Conservation (phyloP, 148 eudicot genomes). For the Drosera capensis region DNA sequence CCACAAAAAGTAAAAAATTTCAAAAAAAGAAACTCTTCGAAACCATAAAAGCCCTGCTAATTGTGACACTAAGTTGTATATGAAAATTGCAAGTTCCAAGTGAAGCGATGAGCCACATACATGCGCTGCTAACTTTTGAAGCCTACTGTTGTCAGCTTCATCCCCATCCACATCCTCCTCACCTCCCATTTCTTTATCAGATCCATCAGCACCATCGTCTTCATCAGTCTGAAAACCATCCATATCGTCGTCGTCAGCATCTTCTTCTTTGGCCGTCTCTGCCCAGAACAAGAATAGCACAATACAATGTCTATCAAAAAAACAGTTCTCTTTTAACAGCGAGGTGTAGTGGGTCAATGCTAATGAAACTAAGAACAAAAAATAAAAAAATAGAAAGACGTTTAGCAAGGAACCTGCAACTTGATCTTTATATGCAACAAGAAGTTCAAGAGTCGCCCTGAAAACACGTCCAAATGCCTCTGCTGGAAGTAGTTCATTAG, state of each 20-base stretch:
- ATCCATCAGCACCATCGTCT: conserved; percentile 48
- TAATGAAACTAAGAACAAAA: too few species aligned
- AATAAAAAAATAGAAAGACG: too few species aligned
- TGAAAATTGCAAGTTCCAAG: not conserved
- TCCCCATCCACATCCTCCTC: conserved; percentile 79
- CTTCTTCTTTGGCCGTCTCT: conserved; percentile 73
- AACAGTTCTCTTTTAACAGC: too few species aligned
- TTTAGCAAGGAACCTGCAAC: conserved; percentile 42
- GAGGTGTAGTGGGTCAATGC: too few species aligned
- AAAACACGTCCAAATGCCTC: conserved; percentile 91
- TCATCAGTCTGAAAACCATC: conserved; percentile 67
- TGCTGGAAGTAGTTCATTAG: conserved; percentile 67
- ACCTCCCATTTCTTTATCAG: conserved; percentile 90
- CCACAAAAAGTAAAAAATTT: too few species aligned
- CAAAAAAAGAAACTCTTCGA: too few species aligned
- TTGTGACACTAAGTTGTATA: not conserved
- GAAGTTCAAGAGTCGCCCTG: conserved; percentile 74
- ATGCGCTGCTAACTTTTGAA: conserved; percentile 74
- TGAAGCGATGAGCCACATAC: conserved; percentile 18
- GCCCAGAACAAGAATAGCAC: too few species aligned
- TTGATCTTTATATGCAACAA: conserved; percentile 90
- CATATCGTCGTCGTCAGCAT: conserved; percentile 68
- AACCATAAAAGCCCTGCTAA: not conserved
- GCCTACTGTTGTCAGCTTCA: conserved; percentile 57
- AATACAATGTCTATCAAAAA: too few species aligned